Conservation (phyloP, 2,329 filamentous ascomycete genomes). For the Albophoma yamanashiensis region DNA sequence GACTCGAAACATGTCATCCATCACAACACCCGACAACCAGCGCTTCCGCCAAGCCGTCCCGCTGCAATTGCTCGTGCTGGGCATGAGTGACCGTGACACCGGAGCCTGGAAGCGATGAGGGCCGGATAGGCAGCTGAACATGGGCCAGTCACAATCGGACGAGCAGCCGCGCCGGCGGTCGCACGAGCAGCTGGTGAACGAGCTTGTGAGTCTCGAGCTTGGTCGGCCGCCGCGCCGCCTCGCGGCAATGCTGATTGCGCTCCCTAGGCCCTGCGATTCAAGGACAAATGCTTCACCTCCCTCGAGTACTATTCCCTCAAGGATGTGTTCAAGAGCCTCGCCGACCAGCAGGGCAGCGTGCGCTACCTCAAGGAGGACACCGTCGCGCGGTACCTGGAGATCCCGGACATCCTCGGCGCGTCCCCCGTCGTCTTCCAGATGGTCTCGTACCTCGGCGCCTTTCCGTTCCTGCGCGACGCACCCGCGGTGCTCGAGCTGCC, state of each 20-base stretch:
- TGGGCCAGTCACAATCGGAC: slow-evolving; percentile 43
- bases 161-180: slow-evolving; percentile 32
- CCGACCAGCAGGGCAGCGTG: slow-evolving; percentile 51
- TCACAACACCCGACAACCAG: background rate
- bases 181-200: slow-evolving; percentile 38
- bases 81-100: background rate
- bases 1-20: background rate
- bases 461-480: slow-evolving; percentile 61
- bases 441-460: slow-evolving; percentile 59
- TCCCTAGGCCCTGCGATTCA: slow-evolving; percentile 49
- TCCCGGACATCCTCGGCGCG: slow-evolving; percentile 58
- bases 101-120: slow-evolving; percentile 9
- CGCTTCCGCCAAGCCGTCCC: background rate
- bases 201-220: slow-evolving; percentile 38
- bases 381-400: slow-evolving; percentile 59
- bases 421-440: slow-evolving; percentile 63
- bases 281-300: slow-evolving; percentile 58
- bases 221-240: background rate
- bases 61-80: background rate
- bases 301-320: slow-evolving; percentile 65
- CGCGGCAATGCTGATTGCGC: background rate
- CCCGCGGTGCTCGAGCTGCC: slow-evolving; percentile 60
- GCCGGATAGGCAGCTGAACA: slow-evolving; percentile 18
- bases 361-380: slow-evolving; percentile 60
- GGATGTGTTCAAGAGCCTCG: slow-evolving; percentile 60